Percentiles rank a stretch among this genome's conserved stretches.
Evolutionary conservation across 176 grass and related monocot genomes (phyloP).

Genomic region (Paspalum notatum): DNA sequence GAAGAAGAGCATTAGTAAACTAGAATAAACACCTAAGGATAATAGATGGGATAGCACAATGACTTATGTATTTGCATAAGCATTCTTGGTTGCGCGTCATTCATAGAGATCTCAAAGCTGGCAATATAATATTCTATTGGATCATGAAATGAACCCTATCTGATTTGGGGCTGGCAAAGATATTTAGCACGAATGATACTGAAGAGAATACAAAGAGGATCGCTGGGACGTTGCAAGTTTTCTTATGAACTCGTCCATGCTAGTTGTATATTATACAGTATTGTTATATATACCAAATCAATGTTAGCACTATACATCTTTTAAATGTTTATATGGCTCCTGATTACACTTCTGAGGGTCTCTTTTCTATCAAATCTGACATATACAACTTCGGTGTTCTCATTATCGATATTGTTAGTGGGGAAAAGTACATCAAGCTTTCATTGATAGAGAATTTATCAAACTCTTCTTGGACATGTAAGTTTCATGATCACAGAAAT

Average conservation of each 20-base stretch:
- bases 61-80: not conserved
- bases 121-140: not conserved
- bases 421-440: not conserved
- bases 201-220: not conserved
- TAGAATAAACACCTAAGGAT: not conserved
- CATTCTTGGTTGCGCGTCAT: not conserved
- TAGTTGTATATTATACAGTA: not conserved
- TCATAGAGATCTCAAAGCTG: not conserved
- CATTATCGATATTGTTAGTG: not conserved
- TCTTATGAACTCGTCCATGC: not conserved
- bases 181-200: not conserved
- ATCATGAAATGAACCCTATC: not conserved
- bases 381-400: conserved; percentile 38
- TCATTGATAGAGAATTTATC: not conserved
- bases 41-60: not conserved
- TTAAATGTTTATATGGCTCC: not conserved
- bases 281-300: not conserved
- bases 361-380: not conserved
- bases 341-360: not conserved
- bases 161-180: not conserved
- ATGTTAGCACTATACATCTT: not conserved
- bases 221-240: not conserved
- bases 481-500: not conserved
- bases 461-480: conserved; percentile 31
- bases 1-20: not conserved